Conservation (phyloP, 208 protist species). For the Leishmania mexicana region DNA sequence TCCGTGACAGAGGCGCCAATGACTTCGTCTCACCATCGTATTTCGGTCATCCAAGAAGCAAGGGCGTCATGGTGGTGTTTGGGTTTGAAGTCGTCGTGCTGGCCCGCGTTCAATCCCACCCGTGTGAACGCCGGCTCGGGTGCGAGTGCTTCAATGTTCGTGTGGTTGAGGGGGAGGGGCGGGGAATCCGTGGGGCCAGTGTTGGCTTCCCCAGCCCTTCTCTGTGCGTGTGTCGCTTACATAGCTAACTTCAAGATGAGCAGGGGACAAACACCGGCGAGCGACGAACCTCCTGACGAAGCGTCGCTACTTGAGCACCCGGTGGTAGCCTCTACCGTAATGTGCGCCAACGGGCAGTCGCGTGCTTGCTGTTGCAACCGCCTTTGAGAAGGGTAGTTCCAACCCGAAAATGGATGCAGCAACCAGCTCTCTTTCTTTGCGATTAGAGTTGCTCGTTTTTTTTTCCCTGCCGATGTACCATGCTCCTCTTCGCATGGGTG, state of each 20-base stretch:
- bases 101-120: background rate
- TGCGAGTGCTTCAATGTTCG: background rate
- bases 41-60: background rate
- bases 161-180: background rate
- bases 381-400: background rate
- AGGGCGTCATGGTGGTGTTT: background rate
- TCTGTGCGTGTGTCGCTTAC: background rate
- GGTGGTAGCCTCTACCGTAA: background rate
- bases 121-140: background rate
- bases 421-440: background rate
- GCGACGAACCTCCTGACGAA: background rate
- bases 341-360: no score
- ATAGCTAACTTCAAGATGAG: background rate
- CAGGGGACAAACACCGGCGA: background rate
- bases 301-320: background rate
- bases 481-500: background rate
- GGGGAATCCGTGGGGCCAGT: background rate
- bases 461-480: background rate
- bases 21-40: background rate
- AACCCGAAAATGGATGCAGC: background rate
- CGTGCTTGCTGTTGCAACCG: background rate
- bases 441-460: no score
- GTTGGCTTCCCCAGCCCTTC: background rate
- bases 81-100: background rate
- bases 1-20: background rate